These are phyloP conservation scores for Theobroma cacao DNA, from an alignment of 345 rosid species.

Conservation along the genomic window DNA sequence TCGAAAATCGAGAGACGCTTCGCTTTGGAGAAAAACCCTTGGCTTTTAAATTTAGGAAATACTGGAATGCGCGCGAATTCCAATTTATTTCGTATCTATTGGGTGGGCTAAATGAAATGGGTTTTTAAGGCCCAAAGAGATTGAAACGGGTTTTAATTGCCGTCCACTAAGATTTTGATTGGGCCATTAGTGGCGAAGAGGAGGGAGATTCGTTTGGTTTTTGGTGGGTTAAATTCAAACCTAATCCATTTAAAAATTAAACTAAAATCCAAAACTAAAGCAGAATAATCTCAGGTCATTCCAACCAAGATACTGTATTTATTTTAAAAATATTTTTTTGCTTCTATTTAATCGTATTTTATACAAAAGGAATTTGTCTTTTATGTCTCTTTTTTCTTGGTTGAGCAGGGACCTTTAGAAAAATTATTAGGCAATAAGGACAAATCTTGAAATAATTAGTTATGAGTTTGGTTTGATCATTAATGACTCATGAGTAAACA, in stretches of 20 bases:
- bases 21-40: background rate
- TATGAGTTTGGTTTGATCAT: background rate
- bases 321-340: too few species aligned
- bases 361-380: too few species aligned
- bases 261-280: background rate
- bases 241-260: background rate
- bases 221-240: background rate
- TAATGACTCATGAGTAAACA: background rate
- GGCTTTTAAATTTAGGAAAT: background rate
- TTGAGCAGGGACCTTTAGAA: background rate
- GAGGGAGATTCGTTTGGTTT: background rate
- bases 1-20: background rate
- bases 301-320: background rate
- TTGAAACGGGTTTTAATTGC: background rate
- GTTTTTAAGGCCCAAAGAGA: too few species aligned
- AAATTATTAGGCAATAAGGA: background rate
- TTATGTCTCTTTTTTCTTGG: too few species aligned
- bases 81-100: background rate
- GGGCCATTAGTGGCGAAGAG: background rate
- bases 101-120: background rate
- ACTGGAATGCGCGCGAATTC: background rate
- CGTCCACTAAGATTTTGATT: background rate
- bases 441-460: background rate
- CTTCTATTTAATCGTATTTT: background rate
- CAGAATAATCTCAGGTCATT: background rate